Evolutionary conservation across 2,329 filamentous ascomycete genomes (phyloP).

Genomic region (Fusarium anthophilum): DNA sequence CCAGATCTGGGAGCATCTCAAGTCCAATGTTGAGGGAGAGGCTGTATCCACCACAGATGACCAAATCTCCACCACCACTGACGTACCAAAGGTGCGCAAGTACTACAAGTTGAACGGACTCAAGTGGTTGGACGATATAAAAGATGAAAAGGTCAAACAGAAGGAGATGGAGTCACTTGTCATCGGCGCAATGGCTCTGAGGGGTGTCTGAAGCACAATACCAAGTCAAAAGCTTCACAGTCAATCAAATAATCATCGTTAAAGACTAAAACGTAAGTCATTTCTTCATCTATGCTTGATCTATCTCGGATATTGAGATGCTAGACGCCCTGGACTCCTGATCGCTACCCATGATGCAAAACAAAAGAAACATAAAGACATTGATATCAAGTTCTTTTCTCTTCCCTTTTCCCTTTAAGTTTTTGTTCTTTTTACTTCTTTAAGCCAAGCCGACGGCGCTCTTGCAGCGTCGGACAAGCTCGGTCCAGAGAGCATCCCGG

Average conservation of each 20-base stretch:
- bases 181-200: constrained; percentile 77
- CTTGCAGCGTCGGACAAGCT: constrained; percentile 67
- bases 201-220: constrained; percentile 44
- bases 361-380: constrained; percentile 33
- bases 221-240: background rate
- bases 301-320: constrained; percentile 39
- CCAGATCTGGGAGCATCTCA: constrained; percentile 67
- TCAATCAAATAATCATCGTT: constrained; percentile 1
- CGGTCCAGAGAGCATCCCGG: constrained; percentile 69
- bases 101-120: constrained; percentile 82
- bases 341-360: constrained; percentile 45
- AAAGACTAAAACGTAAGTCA: constrained; percentile 40
- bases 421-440: constrained; percentile 11
- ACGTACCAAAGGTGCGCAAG: constrained; percentile 78
- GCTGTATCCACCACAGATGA: constrained; percentile 69
- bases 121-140: constrained; percentile 58
- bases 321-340: constrained; percentile 41
- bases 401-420: constrained; percentile 3
- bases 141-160: constrained; percentile 54
- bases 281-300: constrained; percentile 42
- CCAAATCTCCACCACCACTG: constrained; percentile 66
- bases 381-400: constrained; percentile 36
- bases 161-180: constrained; percentile 74
- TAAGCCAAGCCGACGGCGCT: constrained; percentile 50
- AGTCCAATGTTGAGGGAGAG: constrained; percentile 68